These are phyloP conservation scores for Populus simonii DNA, from an alignment of 345 rosid species.

Conservation along the genomic window DNA sequence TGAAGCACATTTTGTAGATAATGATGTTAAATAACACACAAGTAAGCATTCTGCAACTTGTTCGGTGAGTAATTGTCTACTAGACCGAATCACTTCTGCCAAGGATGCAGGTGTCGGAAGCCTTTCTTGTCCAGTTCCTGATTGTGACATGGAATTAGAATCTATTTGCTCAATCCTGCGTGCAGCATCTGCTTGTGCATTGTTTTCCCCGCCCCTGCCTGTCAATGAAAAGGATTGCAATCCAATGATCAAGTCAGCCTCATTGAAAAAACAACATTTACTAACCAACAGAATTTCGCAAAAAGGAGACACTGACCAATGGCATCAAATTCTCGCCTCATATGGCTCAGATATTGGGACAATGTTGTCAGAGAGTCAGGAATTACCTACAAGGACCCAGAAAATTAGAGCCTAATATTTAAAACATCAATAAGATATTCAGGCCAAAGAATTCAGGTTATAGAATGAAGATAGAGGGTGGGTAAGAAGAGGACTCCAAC, in stretches of 20 bases:
- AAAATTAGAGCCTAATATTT: not conserved
- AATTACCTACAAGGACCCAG: slow-evolving; percentile 45
- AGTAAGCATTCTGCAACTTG: slow-evolving; percentile 56
- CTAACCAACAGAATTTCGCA: not conserved
- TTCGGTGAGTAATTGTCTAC: slow-evolving; percentile 55
- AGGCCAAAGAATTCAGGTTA: slow-evolving; percentile 2
- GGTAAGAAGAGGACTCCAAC: slow-evolving; percentile 13
- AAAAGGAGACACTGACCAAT: slow-evolving; percentile 38
- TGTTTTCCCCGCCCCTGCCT: slow-evolving; percentile 43
- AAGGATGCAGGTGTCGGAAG: slow-evolving; percentile 73
- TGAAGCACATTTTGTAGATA: slow-evolving; percentile 4
- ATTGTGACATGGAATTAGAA: slow-evolving; percentile 27
- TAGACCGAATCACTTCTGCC: slow-evolving; percentile 55
- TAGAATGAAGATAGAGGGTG: not conserved
- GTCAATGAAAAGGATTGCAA: slow-evolving; percentile 21
- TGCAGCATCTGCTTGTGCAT: slow-evolving; percentile 27
- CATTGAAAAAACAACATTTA: not conserved
- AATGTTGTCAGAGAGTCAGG: slow-evolving; percentile 68
- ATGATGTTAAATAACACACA: slow-evolving; percentile 31
- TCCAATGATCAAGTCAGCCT: slow-evolving; percentile 8
- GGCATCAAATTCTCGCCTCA: slow-evolving; percentile 47
- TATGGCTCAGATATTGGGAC: slow-evolving; percentile 51
- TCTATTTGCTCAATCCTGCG: slow-evolving; percentile 36
- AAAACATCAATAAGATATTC: slow-evolving; percentile 7
- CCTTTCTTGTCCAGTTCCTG: slow-evolving; percentile 36